Percentiles rank a stretch among this genome's conserved stretches.
Conservation (phyloP, 768 basidiomycete genomes). For the Hydnomerulius pinastri region DNA sequence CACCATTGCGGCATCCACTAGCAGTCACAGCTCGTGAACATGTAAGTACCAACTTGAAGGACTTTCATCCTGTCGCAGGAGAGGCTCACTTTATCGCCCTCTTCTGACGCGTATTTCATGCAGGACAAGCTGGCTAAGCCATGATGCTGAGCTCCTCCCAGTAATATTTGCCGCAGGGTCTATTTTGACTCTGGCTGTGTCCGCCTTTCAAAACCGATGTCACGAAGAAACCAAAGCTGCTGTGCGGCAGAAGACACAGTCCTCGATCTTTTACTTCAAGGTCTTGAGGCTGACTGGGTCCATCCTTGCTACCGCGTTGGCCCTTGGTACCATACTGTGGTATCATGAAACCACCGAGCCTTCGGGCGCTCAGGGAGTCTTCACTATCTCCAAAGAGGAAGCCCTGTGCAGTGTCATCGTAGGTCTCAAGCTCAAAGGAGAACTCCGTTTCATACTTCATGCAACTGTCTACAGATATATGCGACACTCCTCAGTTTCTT, state of each 20-base stretch:
- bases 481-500: conserved; percentile 7
- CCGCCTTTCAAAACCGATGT: not conserved
- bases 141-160: not conserved
- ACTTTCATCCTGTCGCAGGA: too few species aligned
- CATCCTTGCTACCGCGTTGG: not conserved
- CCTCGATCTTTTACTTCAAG: not conserved
- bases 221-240: not conserved
- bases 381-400: too few species aligned
- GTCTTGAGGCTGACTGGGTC: not conserved
- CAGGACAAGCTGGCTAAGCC: not conserved
- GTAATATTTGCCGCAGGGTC: not conserved
- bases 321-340: conserved; percentile 1
- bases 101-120: not conserved
- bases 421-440: not conserved
- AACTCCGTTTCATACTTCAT: not conserved
- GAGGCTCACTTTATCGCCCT: too few species aligned
- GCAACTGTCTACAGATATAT: conserved; percentile 1
- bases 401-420: conserved; percentile 2
- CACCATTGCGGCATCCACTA: too few species aligned
- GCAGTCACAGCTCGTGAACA: too few species aligned
- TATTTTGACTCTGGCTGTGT: conserved; percentile 1
- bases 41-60: not conserved
- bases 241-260: not conserved
- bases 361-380: not conserved
- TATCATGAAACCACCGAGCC: not conserved